A percentile compares a stretch with the other conserved stretches of the same genome.
Conservation (phyloP, 129 eudicot genomes). For the Helichrysum umbraculigerum region DNA sequence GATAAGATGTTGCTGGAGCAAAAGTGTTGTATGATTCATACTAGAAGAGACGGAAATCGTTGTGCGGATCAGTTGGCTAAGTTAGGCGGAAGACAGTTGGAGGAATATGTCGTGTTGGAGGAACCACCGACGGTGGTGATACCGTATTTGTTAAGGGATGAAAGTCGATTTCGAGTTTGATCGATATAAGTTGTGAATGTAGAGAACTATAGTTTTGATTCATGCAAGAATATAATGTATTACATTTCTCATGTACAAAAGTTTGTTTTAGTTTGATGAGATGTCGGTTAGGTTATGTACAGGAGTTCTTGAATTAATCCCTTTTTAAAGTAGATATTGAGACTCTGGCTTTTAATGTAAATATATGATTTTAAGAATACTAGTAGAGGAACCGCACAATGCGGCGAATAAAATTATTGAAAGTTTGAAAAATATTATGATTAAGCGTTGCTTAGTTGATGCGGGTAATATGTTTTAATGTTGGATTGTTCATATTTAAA, state of each 20-base stretch:
- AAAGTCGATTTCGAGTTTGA: not conserved
- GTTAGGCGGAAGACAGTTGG: not conserved
- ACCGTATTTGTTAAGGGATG: slow-evolving; percentile 10
- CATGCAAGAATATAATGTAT: not conserved
- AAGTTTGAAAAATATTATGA: too few relatives aligned
- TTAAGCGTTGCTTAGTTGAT: too few relatives aligned
- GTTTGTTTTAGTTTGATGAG: not conserved
- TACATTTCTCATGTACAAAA: not conserved
- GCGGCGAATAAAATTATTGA: too few relatives aligned
- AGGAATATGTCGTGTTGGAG: not conserved
- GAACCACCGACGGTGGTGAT: slow-evolving; percentile 13
- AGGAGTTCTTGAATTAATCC: too few relatives aligned
- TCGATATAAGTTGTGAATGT: not conserved
- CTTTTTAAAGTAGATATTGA: too few relatives aligned
- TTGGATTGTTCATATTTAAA: too few relatives aligned
- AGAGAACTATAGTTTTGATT: not conserved
- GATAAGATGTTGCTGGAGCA: not conserved
- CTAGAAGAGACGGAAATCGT: slow-evolving; percentile 20
- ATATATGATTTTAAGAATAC: too few relatives aligned
- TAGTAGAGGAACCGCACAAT: too few relatives aligned
- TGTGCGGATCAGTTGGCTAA: slow-evolving; percentile 31
- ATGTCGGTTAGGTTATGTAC: too few relatives aligned
- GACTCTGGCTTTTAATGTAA: too few relatives aligned
- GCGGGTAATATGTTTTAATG: too few relatives aligned
- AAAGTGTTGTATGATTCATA: slow-evolving; percentile 19